These are phyloP conservation scores for Volutella citrinella DNA, from an alignment of 2,329 filamentous ascomycete genomes.

Conservation along the genomic window DNA sequence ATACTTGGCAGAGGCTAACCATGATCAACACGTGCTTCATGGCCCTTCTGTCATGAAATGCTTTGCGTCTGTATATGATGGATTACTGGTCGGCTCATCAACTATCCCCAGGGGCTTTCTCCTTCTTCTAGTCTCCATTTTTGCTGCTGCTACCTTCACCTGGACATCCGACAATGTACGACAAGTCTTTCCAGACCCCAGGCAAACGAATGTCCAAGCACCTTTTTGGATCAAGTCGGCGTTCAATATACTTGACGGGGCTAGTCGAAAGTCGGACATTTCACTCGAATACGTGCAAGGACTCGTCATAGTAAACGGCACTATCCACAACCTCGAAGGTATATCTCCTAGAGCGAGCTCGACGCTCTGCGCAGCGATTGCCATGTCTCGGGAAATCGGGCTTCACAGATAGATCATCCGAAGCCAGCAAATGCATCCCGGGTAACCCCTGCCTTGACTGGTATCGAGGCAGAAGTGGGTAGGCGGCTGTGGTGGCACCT, in stretches of 20 bases:
- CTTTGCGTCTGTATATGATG: too few relatives aligned
- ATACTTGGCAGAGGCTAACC: too few relatives aligned
- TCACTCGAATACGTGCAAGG: conserved; percentile 37
- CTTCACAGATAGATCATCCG: conserved; percentile 39
- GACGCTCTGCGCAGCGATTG: conserved; percentile 15
- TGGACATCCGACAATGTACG: too few relatives aligned
- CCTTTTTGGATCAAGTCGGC: conserved; percentile 32
- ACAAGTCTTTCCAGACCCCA: conserved; percentile 23
- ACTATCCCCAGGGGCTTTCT: too few relatives aligned
- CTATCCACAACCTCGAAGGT: conserved; percentile 35
- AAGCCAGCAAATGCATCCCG: conserved; percentile 14
- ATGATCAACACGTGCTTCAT: too few relatives aligned
- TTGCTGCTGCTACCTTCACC: too few relatives aligned
- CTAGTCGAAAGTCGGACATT: conserved; percentile 23
- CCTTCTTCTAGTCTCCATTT: too few relatives aligned
- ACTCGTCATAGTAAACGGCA: conserved; percentile 35
- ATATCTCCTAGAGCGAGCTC: conserved; percentile 15
- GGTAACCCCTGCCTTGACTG: conserved; percentile 19
- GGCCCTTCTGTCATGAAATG: too few relatives aligned
- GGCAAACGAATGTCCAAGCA: conserved; percentile 27
- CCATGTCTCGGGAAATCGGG: conserved; percentile 24
- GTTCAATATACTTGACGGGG: conserved; percentile 34
- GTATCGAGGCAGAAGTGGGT: conserved; percentile 33
- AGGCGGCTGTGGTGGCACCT: conserved; percentile 45
- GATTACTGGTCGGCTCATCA: too few relatives aligned